Percentiles rank a stretch among this genome's conserved stretches.
phyloP scores from a whole-genome alignment of 441 rosid genomes.

The Theobroma grandiflorum region DNA sequence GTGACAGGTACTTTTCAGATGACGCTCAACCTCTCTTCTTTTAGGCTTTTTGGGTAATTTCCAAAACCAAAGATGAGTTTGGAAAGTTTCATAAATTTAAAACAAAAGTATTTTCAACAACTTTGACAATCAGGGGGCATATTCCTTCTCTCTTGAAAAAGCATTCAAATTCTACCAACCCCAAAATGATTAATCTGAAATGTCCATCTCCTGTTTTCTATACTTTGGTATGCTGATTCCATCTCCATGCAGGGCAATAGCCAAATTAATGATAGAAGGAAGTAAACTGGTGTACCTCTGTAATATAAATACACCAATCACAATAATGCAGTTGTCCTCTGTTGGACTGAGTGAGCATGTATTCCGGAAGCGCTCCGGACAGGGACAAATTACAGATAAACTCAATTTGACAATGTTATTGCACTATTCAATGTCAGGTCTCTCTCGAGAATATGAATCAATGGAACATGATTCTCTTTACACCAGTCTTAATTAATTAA shows the following conservation, averaged over 20 bases:
- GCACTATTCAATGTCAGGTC: background rate
- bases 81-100: slow-evolving; percentile 28
- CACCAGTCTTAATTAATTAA: background rate
- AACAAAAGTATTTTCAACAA: slow-evolving; percentile 21
- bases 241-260: background rate
- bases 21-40: slow-evolving; percentile 20
- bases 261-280: background rate
- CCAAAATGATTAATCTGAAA: background rate
- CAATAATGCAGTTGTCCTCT: slow-evolving; percentile 38
- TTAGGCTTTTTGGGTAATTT: slow-evolving; percentile 32
- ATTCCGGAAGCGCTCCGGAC: background rate
- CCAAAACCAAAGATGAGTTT: slow-evolving; percentile 15
- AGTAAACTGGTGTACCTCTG: slow-evolving; percentile 8
- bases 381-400: background rate
- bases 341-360: background rate
- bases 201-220: background rate
- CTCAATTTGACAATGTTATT: background rate
- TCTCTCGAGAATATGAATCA: background rate
- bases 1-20: slow-evolving; percentile 7
- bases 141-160: slow-evolving; percentile 17
- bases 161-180: slow-evolving; percentile 19
- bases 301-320: slow-evolving; percentile 29
- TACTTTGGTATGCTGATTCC: background rate
- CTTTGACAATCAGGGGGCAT: slow-evolving; percentile 22
- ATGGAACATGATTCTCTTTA: background rate